These are phyloP conservation scores for Beauveria scarabaeidicola DNA, from an alignment of 2,329 filamentous ascomycete species.

Conservation along the genomic window DNA sequence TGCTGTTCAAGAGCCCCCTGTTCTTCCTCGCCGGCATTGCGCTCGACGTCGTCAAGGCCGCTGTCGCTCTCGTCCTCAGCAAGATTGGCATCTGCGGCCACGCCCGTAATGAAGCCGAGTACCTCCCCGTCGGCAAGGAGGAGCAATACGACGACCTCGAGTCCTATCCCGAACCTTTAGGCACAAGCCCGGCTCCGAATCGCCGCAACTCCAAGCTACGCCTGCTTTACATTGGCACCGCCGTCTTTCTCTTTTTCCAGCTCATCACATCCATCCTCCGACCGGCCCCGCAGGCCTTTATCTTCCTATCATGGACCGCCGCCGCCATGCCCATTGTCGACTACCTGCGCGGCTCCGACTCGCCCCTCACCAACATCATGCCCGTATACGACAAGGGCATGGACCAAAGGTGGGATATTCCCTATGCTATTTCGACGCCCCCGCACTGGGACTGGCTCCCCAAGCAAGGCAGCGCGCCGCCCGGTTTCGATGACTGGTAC, in stretches of 20 bases:
- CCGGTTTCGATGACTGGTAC: constrained; percentile 23
- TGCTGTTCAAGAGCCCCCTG: constrained; percentile 19
- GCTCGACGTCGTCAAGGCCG: constrained; percentile 21
- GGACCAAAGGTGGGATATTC: constrained; percentile 15
- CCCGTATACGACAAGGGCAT: constrained; percentile 18
- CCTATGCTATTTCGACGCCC: constrained; percentile 19
- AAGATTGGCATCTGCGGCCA: not conserved
- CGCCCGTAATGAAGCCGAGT: constrained; percentile 1
- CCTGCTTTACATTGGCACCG: constrained; percentile 13
- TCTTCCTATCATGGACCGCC: constrained; percentile 28
- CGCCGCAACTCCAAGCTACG: not conserved
- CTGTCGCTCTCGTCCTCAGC: constrained; percentile 10
- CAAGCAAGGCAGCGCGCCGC: constrained; percentile 5
- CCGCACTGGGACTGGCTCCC: constrained; percentile 20
- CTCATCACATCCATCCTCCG: constrained; percentile 17
- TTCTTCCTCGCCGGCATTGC: constrained; percentile 14
- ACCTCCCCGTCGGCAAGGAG: constrained; percentile 20
- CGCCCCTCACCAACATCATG: constrained; percentile 18
- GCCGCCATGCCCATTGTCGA: constrained; percentile 27
- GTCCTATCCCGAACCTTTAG: not conserved
- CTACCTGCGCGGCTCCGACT: constrained; percentile 20
- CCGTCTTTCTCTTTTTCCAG: constrained; percentile 15
- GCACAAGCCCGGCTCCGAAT: not conserved
- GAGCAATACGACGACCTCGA: constrained; percentile 13
- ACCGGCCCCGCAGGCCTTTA: constrained; percentile 22